Conservation (phyloP, 2,329 filamentous ascomycete species). For the Parastagonospora nodorum region DNA sequence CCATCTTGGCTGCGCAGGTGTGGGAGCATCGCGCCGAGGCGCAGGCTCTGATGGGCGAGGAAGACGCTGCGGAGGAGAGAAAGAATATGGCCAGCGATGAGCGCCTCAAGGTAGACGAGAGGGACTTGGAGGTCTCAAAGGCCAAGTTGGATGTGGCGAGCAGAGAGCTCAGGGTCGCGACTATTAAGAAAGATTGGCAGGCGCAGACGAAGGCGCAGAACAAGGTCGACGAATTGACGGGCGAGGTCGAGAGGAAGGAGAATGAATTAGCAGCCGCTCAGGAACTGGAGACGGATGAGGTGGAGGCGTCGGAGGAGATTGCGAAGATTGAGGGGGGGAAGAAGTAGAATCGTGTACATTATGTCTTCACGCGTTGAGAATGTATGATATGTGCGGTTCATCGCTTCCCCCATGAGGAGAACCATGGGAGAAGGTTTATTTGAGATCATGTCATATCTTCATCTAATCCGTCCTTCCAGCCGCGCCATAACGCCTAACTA, state of each 20-base stretch:
- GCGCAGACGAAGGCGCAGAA: slow-evolving; percentile 14
- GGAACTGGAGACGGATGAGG: not conserved
- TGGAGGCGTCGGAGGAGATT: not conserved
- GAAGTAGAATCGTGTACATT: not conserved
- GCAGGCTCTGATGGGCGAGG: slow-evolving; percentile 13
- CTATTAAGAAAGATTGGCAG: not conserved
- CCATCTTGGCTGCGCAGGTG: slow-evolving; percentile 27
- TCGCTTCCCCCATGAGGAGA: not conserved
- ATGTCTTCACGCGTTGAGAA: not conserved
- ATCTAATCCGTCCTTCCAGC: not conserved
- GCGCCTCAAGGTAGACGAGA: slow-evolving; percentile 17
- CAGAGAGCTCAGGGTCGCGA: no score
- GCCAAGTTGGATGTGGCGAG: no score
- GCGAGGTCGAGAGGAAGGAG: no score
- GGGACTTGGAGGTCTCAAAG: slow-evolving; percentile 13
- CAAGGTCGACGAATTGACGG: slow-evolving; percentile 1
- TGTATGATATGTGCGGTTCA: not conserved
- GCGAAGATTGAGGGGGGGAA: not conserved
- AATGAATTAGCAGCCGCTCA: not conserved
- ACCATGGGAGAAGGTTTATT: no score
- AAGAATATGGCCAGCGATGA: slow-evolving; percentile 18
- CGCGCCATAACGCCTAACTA: slow-evolving; percentile 6
- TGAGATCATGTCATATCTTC: not conserved
- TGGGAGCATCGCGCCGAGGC: slow-evolving; percentile 29
- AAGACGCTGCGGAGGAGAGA: slow-evolving; percentile 9